phyloP scores from a whole-genome alignment of 2,329 filamentous ascomycete genomes.

The Myriosclerotinia curreyana region DNA sequence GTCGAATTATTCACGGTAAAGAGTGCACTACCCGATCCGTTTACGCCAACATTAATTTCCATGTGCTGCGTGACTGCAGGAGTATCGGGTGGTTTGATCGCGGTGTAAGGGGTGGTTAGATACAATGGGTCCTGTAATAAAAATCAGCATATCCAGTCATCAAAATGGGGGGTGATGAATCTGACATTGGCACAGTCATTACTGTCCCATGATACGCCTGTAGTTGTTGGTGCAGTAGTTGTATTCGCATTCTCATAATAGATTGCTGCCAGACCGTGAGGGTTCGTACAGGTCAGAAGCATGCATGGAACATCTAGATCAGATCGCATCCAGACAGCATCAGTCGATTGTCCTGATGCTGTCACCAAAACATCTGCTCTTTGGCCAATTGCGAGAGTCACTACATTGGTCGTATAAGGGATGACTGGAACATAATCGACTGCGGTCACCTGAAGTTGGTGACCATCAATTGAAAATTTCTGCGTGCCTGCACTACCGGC shows the following conservation, averaged over 20 bases:
- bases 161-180: not conserved
- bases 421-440: conserved; percentile 55
- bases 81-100: conserved; percentile 9
- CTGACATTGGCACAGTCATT: conserved; percentile 23
- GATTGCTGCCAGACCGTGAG: conserved; percentile 55
- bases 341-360: conserved; percentile 46
- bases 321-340: conserved; percentile 59
- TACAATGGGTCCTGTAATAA: conserved; percentile 10
- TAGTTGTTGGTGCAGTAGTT: conserved; percentile 14
- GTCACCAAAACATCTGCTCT: conserved; percentile 46
- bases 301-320: conserved; percentile 47
- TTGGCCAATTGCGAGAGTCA: conserved; percentile 52
- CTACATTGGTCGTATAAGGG: conserved; percentile 49
- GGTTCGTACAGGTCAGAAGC: conserved; percentile 45
- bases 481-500: conserved; percentile 39
- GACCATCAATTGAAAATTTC: conserved; percentile 52
- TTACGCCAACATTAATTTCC: conserved; percentile 15
- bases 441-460: conserved; percentile 55
- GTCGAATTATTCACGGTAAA: conserved; percentile 19
- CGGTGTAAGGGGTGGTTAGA: conserved; percentile 11
- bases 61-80: conserved; percentile 21
- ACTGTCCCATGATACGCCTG: conserved; percentile 17
- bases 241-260: conserved; percentile 21
- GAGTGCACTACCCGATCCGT: conserved; percentile 11
- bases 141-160: conserved; percentile 2